Conservation (phyloP, 805 yeast genomes). For the Barnettozyma siamensis region DNA sequence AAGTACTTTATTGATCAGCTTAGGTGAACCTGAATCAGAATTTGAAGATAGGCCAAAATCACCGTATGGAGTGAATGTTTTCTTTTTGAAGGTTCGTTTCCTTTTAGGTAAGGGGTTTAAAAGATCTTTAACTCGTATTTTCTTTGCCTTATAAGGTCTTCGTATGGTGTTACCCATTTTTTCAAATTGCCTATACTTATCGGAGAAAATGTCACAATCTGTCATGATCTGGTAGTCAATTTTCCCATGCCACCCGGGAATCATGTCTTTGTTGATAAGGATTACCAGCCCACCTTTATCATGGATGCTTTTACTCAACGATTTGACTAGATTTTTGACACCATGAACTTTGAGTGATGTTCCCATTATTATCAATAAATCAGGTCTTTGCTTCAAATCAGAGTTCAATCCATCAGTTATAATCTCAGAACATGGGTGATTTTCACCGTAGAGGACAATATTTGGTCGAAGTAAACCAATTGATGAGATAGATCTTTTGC, state of each 20-base stretch:
- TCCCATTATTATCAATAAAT: slow-evolving; percentile 81
- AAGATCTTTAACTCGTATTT: slow-evolving; percentile 12
- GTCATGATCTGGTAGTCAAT: slow-evolving; percentile 75
- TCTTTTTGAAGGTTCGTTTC: slow-evolving; percentile 4
- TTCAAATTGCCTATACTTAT: slow-evolving; percentile 22
- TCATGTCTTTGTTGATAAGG: slow-evolving; percentile 63
- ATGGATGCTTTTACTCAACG: slow-evolving; percentile 64
- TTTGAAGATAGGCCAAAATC: neutral
- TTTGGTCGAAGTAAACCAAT: slow-evolving; percentile 82
- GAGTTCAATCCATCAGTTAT: slow-evolving; percentile 63
- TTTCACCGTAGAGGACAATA: slow-evolving; percentile 89
- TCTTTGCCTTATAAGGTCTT: slow-evolving; percentile 11
- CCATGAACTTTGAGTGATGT: slow-evolving; percentile 92
- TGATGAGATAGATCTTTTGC: slow-evolving; percentile 66
- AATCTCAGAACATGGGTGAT: slow-evolving; percentile 82
- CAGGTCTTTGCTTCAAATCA: slow-evolving; percentile 68
- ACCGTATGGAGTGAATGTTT: neutral
- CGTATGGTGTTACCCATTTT: slow-evolving; percentile 2
- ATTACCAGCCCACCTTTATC: slow-evolving; percentile 76
- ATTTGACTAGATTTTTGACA: slow-evolving; percentile 69
- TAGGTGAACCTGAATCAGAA: slow-evolving; percentile 6
- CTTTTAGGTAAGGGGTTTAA: slow-evolving; percentile 14
- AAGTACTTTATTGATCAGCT: neutral
- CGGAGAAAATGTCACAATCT: slow-evolving; percentile 82
- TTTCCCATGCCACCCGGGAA: slow-evolving; percentile 61